Percentiles rank a stretch among this genome's conserved stretches.
These are phyloP conservation scores for Arthrobotrys musiformis DNA, from an alignment of 2,329 filamentous ascomycete genomes.

Conservation along the genomic window DNA sequence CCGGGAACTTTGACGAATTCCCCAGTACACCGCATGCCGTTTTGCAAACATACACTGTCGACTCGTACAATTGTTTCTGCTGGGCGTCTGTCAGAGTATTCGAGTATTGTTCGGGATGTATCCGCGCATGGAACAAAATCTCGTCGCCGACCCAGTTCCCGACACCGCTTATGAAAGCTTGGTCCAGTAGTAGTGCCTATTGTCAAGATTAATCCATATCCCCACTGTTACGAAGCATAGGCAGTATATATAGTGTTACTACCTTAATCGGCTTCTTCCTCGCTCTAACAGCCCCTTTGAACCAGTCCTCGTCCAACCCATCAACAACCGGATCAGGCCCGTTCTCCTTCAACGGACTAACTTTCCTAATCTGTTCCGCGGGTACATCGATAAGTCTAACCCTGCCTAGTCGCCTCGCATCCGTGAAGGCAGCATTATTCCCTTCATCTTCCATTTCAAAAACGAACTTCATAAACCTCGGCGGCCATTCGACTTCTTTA, in stretches of 20 bases:
- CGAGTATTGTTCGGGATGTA: constrained; percentile 94
- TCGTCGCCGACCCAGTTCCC: constrained; percentile 98
- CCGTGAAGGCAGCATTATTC: constrained; percentile 77
- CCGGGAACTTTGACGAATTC: constrained; percentile 84
- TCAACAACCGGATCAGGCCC: constrained; percentile 93
- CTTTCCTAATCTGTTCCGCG: constrained; percentile 76
- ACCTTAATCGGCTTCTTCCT: constrained; percentile 86
- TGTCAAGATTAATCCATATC: not conserved
- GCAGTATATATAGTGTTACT: not conserved
- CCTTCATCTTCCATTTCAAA: constrained; percentile 63
- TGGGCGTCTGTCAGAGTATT: constrained; percentile 80
- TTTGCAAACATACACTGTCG: constrained; percentile 74
- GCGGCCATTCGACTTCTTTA: constrained; percentile 75
- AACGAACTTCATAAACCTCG: constrained; percentile 85
- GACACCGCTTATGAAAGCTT: constrained; percentile 87
- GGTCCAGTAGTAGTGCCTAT: constrained; percentile 80
- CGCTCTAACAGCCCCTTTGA: constrained; percentile 75
- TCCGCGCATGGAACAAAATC: constrained; percentile 84
- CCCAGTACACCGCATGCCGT: constrained; percentile 37
- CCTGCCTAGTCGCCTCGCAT: constrained; percentile 80
- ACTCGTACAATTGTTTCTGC: constrained; percentile 75
- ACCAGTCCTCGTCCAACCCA: constrained; percentile 79
- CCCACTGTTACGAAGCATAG: not conserved
- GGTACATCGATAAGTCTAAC: constrained; percentile 84
- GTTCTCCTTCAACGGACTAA: constrained; percentile 86